phyloP scores from a whole-genome alignment of 139 green algal genomes.

The Haematococcus lacustris region DNA sequence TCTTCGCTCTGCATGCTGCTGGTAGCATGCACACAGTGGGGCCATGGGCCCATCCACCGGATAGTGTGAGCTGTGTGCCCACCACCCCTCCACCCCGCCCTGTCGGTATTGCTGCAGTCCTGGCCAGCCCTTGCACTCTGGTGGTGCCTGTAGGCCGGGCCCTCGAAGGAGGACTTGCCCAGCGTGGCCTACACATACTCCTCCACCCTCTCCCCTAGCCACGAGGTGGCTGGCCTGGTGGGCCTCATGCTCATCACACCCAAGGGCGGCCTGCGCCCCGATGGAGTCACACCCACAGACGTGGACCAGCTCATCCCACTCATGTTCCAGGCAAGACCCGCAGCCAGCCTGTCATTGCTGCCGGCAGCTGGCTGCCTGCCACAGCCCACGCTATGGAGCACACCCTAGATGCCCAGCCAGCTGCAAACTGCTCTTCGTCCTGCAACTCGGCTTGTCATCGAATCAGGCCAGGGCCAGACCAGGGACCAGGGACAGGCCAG shows the following conservation, averaged over 20 bases:
- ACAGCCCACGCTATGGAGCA: too few species aligned
- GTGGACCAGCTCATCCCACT: constrained; percentile 29
- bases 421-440: neutral
- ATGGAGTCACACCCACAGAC: constrained; percentile 13
- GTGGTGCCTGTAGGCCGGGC: neutral
- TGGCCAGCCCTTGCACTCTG: neutral
- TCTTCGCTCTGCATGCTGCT: neutral
- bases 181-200: neutral
- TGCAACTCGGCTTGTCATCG: neutral
- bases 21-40: neutral
- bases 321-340: constrained; percentile 16
- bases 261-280: constrained; percentile 6
- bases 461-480: too few species aligned
- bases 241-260: constrained; percentile 16
- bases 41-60: too few species aligned
- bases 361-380: too few species aligned
- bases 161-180: neutral
- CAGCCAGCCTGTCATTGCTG: neutral
- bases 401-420: too few species aligned
- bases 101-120: neutral
- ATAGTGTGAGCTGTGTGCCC: too few species aligned
- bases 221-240: constrained; percentile 14
- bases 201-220: neutral
- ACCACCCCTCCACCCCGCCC: neutral
- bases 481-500: neutral